phyloP scores from a whole-genome alignment of 202 grass and related monocot species.

The Thinopyrum obtusiflorum region DNA sequence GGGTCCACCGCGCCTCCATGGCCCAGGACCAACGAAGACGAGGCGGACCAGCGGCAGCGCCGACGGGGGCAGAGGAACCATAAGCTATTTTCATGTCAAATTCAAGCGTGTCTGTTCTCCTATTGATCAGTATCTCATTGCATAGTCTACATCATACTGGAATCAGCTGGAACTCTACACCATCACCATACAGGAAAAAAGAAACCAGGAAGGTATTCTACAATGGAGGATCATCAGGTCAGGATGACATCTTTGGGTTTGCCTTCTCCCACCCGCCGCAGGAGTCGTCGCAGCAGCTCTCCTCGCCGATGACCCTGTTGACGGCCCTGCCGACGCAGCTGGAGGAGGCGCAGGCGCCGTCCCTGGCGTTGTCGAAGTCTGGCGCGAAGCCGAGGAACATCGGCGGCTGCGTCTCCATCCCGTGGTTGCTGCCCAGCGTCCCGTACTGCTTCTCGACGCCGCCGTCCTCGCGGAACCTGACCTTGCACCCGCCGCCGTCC shows the following conservation, averaged over 20 bases:
- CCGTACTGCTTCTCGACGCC: constrained; percentile 64
- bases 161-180: constrained; percentile 13
- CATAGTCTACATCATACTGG: constrained; percentile 21
- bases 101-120: neutral
- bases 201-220: constrained; percentile 26
- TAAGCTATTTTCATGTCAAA: no score
- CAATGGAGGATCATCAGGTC: neutral
- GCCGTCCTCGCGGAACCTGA: constrained; percentile 53
- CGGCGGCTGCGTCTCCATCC: constrained; percentile 24
- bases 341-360: constrained; percentile 32
- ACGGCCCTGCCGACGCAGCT: constrained; percentile 47
- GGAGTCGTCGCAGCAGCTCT: constrained; percentile 58
- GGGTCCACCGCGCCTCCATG: no score
- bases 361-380: constrained; percentile 62
- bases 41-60: no score
- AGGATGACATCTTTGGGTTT: constrained; percentile 2
- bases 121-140: constrained; percentile 27
- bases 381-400: constrained; percentile 58
- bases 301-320: constrained; percentile 53
- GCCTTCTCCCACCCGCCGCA: constrained; percentile 49
- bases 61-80: no score
- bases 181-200: constrained; percentile 2
- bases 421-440: neutral
- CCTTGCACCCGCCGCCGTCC: constrained; percentile 36
- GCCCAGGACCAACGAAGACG: no score